phyloP scores from a whole-genome alignment of 2,329 filamentous ascomycete genomes.

The Simplicillium aogashimaense region DNA sequence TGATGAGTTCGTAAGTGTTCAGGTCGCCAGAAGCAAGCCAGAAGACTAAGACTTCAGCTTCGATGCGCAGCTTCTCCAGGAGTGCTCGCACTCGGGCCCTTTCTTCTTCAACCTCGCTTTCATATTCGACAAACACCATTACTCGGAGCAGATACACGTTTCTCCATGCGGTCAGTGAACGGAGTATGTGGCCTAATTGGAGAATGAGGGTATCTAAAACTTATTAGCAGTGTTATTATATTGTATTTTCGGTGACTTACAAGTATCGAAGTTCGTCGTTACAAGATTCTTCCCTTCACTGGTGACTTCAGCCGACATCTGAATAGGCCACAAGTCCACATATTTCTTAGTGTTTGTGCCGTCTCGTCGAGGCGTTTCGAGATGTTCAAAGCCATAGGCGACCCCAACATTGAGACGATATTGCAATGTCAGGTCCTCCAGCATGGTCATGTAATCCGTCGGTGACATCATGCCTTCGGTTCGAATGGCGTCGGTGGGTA shows the following conservation, averaged over 20 bases:
- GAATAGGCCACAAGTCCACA: conserved; percentile 85
- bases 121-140: conserved; percentile 82
- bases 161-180: conserved; percentile 74
- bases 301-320: conserved; percentile 79
- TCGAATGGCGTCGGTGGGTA: conserved; percentile 62
- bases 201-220: conserved; percentile 62
- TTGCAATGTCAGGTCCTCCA: conserved; percentile 71
- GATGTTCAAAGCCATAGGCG: conserved; percentile 67
- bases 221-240: conserved; percentile 6
- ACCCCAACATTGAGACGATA: conserved; percentile 78
- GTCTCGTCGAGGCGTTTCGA: conserved; percentile 60
- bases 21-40: conserved; percentile 69
- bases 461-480: conserved; percentile 59
- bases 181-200: conserved; percentile 75
- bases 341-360: conserved; percentile 58
- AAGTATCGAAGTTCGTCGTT: conserved; percentile 87
- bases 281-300: conserved; percentile 57
- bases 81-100: conserved; percentile 60
- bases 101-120: conserved; percentile 74
- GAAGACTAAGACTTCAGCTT: conserved; percentile 70
- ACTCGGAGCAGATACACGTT: conserved; percentile 63
- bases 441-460: conserved; percentile 68
- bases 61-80: conserved; percentile 71
- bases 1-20: conserved; percentile 65
- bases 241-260: conserved; percentile 31